phyloP scores from a whole-genome alignment of 2,329 filamentous ascomycete species.

The Phaeoacremonium minimum region DNA sequence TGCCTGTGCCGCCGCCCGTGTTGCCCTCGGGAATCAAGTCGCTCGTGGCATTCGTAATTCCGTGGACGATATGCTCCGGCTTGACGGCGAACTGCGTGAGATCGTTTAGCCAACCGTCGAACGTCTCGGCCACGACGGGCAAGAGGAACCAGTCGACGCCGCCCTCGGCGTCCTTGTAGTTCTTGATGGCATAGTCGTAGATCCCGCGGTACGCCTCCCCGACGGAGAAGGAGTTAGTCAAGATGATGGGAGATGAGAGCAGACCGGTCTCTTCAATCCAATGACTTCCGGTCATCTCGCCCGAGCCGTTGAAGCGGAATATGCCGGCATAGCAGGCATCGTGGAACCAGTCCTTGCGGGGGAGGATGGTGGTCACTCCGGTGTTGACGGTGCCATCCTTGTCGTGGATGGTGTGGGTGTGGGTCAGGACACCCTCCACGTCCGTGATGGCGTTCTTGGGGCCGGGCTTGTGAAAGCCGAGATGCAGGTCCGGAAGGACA shows the following conservation, averaged over 20 bases:
- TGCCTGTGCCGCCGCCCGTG: conserved; percentile 63
- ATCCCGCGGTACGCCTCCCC: conserved; percentile 56
- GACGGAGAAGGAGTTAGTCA: conserved; percentile 55
- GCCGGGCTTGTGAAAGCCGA: conserved; percentile 38
- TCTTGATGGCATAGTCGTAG: conserved; percentile 47
- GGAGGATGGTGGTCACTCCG: conserved; percentile 44
- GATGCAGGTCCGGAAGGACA: conserved; percentile 35
- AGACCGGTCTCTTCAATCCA: conserved; percentile 60
- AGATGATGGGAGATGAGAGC: conserved; percentile 52
- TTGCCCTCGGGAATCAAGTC: conserved; percentile 57
- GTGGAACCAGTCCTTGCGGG: conserved; percentile 37
- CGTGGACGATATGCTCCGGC: conserved; percentile 46
- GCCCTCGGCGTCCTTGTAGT: conserved; percentile 34
- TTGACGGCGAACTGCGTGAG: conserved; percentile 49
- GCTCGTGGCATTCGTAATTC: conserved; percentile 45
- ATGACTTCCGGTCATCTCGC: conserved; percentile 58
- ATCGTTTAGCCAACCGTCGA: conserved; percentile 58
- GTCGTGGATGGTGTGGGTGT: conserved; percentile 36
- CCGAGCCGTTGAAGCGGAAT: conserved; percentile 61
- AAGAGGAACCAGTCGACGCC: conserved; percentile 48
- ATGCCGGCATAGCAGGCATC: conserved; percentile 42
- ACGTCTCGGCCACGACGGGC: conserved; percentile 60
- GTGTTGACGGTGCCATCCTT: conserved; percentile 31
- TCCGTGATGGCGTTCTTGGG: conserved; percentile 47
- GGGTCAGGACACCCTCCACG: conserved; percentile 41